Base-by-base conservation (phyloP, 2,329 filamentous ascomycete species). In the Ascochyta rabiei region DNA sequence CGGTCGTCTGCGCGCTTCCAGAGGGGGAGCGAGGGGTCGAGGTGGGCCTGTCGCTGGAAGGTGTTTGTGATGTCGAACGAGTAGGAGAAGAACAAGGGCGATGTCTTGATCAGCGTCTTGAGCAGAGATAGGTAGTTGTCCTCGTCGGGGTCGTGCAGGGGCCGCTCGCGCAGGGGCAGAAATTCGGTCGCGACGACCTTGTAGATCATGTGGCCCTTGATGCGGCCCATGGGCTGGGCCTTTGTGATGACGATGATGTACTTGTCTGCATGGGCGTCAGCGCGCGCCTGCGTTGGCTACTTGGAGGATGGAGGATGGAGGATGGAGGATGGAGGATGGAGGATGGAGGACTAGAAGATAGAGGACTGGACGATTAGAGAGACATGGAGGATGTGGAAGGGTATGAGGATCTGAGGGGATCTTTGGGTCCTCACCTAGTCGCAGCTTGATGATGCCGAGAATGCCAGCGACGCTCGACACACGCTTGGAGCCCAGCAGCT, bases 81-180 rank as follows among this genome's bases (percentile, higher is more conserved):
- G 80, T 99, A 99, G 53, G 95, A 98, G 71, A 97, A 99, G 83
- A 96, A 98, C 88, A 98, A 92, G 8, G 93, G 91, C 0, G 90
- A 90, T 12, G 85, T 87, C 74, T 89, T 89, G 66, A 99, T 84
- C 59, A 95, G 87, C 42, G 84, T 86, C 76, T 92, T 92, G 65
- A 99, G 84, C 48, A 98, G 82, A 44, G 82, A 78, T 49, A 98
- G 84, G 76, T 97, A 98, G 65, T 86, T 89, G 76, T 98, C 93
- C 81, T 99, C 95, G 74, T 99, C 95, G 39, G 88, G 86, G 71
- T 99, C 95, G 77, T 90, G 91, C 59, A 98, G 86, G 63, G 91
- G 89, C 63, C 91, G 89, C 78, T 98, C 95, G 76, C 93, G 91
- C 73, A 99, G 86, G 40, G 95, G 93, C 31, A 99, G 84, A 74